These are phyloP conservation scores for Vaucheria bursata DNA, from an alignment of 352 stramenopile genomes.

Conservation along the genomic window DNA sequence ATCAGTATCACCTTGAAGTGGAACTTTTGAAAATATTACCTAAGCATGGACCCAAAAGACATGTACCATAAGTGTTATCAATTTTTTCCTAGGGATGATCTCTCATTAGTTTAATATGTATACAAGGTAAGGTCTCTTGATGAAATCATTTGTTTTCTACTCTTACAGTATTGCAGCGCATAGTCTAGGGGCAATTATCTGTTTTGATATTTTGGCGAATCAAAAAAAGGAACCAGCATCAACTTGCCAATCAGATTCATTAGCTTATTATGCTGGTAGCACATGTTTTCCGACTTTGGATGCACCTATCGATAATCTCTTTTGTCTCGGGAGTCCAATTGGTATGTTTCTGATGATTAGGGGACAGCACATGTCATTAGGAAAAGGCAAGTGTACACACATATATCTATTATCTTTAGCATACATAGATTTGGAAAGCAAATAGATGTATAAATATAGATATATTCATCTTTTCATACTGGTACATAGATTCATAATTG, in stretches of 20 bases:
- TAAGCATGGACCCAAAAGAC: no score
- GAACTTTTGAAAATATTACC: no score
- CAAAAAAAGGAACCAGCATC: slow-evolving; percentile 10
- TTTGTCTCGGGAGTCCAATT: slow-evolving; percentile 44
- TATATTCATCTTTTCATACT: no score
- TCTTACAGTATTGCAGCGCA: slow-evolving; percentile 35
- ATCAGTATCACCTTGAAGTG: no score
- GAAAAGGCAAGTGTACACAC: slow-evolving; percentile 9
- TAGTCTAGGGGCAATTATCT: slow-evolving; percentile 46
- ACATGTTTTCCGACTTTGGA: slow-evolving; percentile 21
- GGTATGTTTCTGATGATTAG: slow-evolving; percentile 48
- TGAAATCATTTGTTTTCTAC: background rate
- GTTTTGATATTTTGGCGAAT: slow-evolving; percentile 48
- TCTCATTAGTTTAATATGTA: background rate
- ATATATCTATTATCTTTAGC: background rate
- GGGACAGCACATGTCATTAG: slow-evolving; percentile 33
- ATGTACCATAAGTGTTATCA: background rate
- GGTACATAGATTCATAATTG: no score
- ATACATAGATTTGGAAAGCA: no score
- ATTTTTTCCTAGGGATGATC: background rate
- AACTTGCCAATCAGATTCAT: background rate
- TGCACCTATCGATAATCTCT: slow-evolving; percentile 35
- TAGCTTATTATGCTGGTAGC: slow-evolving; percentile 27
- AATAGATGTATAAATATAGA: no score
- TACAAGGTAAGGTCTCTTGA: background rate